Evolutionary conservation across 805 yeast species (phyloP).

Genomic region (Sugiyamaella lignohabitans): DNA sequence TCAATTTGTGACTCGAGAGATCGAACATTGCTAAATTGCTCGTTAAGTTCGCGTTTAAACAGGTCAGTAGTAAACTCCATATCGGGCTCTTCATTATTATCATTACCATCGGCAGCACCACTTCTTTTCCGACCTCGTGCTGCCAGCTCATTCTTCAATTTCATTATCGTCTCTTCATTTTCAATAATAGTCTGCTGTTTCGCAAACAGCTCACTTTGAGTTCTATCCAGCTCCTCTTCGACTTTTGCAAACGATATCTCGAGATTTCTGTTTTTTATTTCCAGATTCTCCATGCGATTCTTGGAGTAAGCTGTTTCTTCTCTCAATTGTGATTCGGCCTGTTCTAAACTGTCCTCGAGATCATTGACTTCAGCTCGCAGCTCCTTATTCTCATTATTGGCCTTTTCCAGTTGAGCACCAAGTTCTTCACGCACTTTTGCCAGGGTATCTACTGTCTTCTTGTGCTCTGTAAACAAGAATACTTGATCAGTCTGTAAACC

Average conservation of each 20-base stretch:
- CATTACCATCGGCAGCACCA: background rate
- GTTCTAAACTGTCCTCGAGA: slow-evolving; percentile 18
- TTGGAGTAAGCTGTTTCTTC: background rate
- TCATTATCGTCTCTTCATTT: slow-evolving; percentile 14
- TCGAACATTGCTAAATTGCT: slow-evolving; percentile 41
- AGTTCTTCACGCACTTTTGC: slow-evolving; percentile 24
- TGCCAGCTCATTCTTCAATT: background rate
- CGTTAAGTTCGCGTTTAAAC: slow-evolving; percentile 24
- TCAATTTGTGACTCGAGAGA: slow-evolving; percentile 48
- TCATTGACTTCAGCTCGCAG: background rate
- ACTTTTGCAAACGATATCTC: slow-evolving; percentile 2
- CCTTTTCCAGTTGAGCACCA: background rate
- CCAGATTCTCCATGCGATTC: background rate
- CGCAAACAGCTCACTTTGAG: slow-evolving; percentile 2
- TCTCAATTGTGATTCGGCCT: slow-evolving; percentile 14
- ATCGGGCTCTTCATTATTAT: background rate
- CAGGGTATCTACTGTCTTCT: slow-evolving; percentile 28
- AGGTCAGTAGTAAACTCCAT: slow-evolving; percentile 5
- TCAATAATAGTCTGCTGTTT: slow-evolving; percentile 14
- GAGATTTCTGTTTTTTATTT: background rate
- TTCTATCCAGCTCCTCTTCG: slow-evolving; percentile 1
- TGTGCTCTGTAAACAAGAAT: slow-evolving; percentile 34
- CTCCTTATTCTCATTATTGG: background rate
- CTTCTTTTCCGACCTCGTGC: background rate
- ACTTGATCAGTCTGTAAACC: slow-evolving; percentile 34